Evolutionary conservation across 2,329 filamentous ascomycete species (phyloP).

Genomic region (Tolypocladium pustulatum): DNA sequence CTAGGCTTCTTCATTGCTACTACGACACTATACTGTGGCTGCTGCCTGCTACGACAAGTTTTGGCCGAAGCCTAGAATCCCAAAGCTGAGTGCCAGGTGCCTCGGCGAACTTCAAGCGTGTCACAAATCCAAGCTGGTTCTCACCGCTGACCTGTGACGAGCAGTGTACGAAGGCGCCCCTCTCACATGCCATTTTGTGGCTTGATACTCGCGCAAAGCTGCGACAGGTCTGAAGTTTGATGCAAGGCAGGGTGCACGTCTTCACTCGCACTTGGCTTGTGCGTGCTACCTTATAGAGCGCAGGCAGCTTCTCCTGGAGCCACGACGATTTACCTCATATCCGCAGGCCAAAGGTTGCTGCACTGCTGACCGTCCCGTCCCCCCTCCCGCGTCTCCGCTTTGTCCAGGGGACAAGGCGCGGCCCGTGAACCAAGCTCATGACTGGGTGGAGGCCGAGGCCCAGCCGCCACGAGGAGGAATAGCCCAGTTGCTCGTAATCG

Average conservation of each 20-base stretch:
- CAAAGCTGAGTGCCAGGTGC: neutral
- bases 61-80: neutral
- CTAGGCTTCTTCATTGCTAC: neutral
- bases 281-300: neutral
- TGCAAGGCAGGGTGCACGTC: neutral
- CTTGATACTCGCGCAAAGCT: neutral
- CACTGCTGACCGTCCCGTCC: neutral
- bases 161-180: neutral
- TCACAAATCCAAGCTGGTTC: neutral
- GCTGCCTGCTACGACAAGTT: neutral
- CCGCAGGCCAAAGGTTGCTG: neutral
- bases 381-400: neutral
- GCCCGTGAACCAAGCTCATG: neutral
- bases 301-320: neutral
- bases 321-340: too few relatives aligned
- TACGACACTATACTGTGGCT: neutral
- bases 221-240: neutral
- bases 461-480: neutral
- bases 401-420: neutral
- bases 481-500: neutral
- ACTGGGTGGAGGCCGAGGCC: neutral
- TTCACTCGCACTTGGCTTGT: neutral
- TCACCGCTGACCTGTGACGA: neutral
- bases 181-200: neutral
- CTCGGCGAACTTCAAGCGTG: neutral